Conservation (phyloP, 75 land plant species). For the Pinus albicaulis region DNA sequence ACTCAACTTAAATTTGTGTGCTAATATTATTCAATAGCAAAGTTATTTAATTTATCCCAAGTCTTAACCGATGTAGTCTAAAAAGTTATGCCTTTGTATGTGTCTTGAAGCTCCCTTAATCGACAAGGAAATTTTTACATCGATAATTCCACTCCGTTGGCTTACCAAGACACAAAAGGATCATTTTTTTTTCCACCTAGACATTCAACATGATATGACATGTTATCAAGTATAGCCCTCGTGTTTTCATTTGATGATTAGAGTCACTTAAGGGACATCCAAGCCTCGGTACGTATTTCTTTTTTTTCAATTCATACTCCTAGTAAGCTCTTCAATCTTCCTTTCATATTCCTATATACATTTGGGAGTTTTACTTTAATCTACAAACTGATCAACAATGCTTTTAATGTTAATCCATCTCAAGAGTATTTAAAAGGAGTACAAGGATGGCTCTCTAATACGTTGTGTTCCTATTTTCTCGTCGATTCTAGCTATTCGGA, state of each 20-base stretch:
- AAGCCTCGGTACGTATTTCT: slow-evolving; percentile 88
- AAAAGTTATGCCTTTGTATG: slow-evolving; percentile 43
- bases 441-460: neutral
- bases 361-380: slow-evolving; percentile 31
- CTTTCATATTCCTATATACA: slow-evolving; percentile 52
- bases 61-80: slow-evolving; percentile 47
- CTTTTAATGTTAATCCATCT: too few species aligned
- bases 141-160: neutral
- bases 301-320: slow-evolving; percentile 33
- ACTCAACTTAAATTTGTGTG: too few species aligned
- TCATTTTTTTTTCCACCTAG: slow-evolving; percentile 40
- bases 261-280: slow-evolving; percentile 76
- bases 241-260: slow-evolving; percentile 73
- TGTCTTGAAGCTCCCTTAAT: too few species aligned
- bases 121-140: too few species aligned
- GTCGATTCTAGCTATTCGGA: neutral
- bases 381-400: slow-evolving; percentile 15
- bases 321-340: slow-evolving; percentile 60
- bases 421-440: neutral
- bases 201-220: slow-evolving; percentile 41
- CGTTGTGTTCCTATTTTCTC: neutral
- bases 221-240: slow-evolving; percentile 64
- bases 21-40: too few species aligned
- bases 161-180: neutral
- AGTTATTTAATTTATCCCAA: slow-evolving; percentile 62